A percentile compares a stretch with the other conserved stretches of the same genome.
phyloP scores from a whole-genome alignment of 2,329 filamentous ascomycete genomes.

The Neofusicoccum kwambonambiense region DNA sequence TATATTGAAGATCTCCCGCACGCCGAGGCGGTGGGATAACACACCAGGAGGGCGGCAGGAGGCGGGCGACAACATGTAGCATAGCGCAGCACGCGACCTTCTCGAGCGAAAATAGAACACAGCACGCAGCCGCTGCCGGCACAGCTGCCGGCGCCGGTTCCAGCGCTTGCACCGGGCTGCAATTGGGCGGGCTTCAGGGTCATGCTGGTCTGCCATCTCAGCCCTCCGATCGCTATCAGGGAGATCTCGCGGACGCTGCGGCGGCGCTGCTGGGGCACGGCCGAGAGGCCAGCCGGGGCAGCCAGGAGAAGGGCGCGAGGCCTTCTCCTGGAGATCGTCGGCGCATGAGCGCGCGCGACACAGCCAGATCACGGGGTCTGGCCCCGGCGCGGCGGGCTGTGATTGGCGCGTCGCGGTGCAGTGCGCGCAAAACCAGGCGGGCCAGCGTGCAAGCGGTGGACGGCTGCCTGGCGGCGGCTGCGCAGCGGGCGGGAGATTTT shows the following conservation, averaged over 20 bases:
- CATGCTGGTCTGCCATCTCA: not conserved
- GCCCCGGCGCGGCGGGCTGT: not conserved
- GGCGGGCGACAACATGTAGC: not conserved
- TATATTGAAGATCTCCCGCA: conserved; percentile 17
- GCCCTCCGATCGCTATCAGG: conserved; percentile 5
- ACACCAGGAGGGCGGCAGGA: not conserved
- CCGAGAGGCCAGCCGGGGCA: not conserved
- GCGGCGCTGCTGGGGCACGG: not conserved
- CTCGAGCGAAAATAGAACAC: not conserved
- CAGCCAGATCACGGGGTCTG: conserved; percentile 12
- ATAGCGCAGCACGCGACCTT: not conserved
- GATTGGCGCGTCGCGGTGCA: conserved; percentile 1
- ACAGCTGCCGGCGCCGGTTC: not conserved
- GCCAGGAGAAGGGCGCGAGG: conserved; percentile 8
- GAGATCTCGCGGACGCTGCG: conserved; percentile 3
- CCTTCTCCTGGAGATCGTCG: conserved; percentile 11
- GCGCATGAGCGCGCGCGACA: conserved; percentile 6
- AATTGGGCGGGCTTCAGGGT: not conserved
- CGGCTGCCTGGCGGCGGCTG: conserved; percentile 8
- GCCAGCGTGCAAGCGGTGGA: not conserved
- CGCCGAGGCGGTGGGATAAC: not conserved
- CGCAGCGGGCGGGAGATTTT: not conserved
- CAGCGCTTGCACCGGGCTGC: conserved; percentile 4
- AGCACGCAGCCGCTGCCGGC: not conserved
- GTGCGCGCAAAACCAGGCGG: conserved; percentile 2